Evolutionary conservation across 2,329 filamentous ascomycete species (phyloP).

Genomic region (Pseudogymnoascus sp.): DNA sequence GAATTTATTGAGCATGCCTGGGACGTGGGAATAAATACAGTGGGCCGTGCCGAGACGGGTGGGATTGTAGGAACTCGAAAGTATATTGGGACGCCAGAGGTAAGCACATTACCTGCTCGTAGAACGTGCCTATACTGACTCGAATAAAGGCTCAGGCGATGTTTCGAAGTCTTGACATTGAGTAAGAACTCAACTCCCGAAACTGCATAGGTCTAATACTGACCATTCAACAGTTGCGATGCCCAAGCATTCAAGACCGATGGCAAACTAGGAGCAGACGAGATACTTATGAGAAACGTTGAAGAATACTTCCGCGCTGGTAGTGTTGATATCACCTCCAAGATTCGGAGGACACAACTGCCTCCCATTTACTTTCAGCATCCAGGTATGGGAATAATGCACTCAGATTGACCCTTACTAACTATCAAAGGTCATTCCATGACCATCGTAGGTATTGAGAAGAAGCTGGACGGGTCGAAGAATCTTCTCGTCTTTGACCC

Average conservation of each 20-base stretch:
- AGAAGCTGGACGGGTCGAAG: conserved; percentile 49
- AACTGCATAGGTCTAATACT: background rate
- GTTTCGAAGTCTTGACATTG: conserved; percentile 59
- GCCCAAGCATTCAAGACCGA: conserved; percentile 49
- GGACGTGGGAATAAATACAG: conserved; percentile 72
- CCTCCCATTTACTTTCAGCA: conserved; percentile 90
- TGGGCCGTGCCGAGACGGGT: conserved; percentile 72
- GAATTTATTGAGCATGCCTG: conserved; percentile 81
- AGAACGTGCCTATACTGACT: conserved; percentile 6
- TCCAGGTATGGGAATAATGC: conserved; percentile 40
- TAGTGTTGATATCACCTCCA: conserved; percentile 40
- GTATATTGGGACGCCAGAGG: conserved; percentile 90
- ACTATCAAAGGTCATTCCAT: conserved; percentile 66
- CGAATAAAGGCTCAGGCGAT: conserved; percentile 62
- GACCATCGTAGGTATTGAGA: conserved; percentile 81
- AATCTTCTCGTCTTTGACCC: conserved; percentile 85
- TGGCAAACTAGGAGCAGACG: conserved; percentile 26
- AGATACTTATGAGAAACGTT: conserved; percentile 54
- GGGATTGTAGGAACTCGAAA: conserved; percentile 83
- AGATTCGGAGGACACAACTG: conserved; percentile 61
- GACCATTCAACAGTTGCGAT: conserved; percentile 41
- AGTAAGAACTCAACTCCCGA: conserved; percentile 34
- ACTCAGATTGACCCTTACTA: background rate
- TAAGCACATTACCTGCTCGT: conserved; percentile 29
- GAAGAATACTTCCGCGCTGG: conserved; percentile 66